Evolutionary conservation across 768 basidiomycete genomes (phyloP).

Genomic region (Lactarius psammicola): DNA sequence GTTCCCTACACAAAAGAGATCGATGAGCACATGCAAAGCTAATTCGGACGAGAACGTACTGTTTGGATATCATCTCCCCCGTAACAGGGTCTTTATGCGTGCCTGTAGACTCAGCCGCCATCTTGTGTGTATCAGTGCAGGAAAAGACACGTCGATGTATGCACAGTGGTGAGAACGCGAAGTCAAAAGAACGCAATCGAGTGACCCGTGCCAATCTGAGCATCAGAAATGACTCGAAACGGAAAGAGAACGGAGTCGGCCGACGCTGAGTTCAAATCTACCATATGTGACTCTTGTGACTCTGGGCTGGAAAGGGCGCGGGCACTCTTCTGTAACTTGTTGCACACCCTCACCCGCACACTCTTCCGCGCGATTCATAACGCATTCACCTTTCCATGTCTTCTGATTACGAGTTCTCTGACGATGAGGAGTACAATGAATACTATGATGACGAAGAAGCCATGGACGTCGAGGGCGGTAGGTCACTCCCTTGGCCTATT

Average conservation of each 20-base stretch:
- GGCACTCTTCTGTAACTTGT: constrained; percentile 8
- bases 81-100: constrained; percentile 80
- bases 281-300: constrained; percentile 5
- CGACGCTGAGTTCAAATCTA: constrained; percentile 20
- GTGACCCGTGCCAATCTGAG: constrained; percentile 31
- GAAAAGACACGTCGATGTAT: neutral
- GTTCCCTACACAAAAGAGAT: constrained; percentile 57
- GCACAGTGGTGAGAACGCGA: constrained; percentile 6
- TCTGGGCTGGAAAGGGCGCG: constrained; percentile 8
- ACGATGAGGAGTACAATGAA: constrained; percentile 58
- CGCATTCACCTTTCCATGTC: constrained; percentile 39
- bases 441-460: constrained; percentile 70
- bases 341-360: constrained; percentile 9
- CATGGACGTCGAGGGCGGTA: constrained; percentile 59
- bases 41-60: constrained; percentile 49
- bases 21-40: constrained; percentile 31
- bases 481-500: constrained; percentile 29
- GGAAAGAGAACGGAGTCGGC: constrained; percentile 5
- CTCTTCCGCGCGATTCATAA: constrained; percentile 12
- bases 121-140: constrained; percentile 26
- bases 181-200: constrained; percentile 9
- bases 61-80: constrained; percentile 96
- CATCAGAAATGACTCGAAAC: constrained; percentile 29
- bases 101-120: constrained; percentile 41
- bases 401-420: constrained; percentile 71